These are phyloP conservation scores for Mycena vulgaris DNA, from an alignment of 768 basidiomycete genomes.

Conservation along the genomic window DNA sequence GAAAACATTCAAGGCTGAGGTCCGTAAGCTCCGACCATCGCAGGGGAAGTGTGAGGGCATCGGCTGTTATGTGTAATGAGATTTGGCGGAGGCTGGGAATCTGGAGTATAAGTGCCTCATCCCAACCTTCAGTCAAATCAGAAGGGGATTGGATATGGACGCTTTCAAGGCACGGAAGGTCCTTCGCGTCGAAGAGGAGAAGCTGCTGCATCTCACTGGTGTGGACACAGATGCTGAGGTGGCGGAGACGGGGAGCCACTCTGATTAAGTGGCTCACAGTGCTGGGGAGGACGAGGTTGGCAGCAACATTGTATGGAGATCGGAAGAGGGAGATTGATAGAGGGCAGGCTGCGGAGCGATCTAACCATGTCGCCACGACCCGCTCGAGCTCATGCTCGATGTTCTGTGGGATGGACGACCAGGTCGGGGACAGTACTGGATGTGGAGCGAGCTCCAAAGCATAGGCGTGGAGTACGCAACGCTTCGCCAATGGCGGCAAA, in stretches of 20 bases:
- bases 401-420: not conserved
- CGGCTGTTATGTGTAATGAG: not conserved
- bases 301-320: too few relatives aligned
- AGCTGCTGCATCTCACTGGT: not conserved
- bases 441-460: slow-evolving; percentile 25
- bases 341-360: not conserved
- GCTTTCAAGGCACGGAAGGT: not conserved
- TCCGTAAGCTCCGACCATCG: slow-evolving; percentile 15
- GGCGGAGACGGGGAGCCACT: not conserved
- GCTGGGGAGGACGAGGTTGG: not conserved
- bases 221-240: not conserved
- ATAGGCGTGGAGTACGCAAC: slow-evolving; percentile 17
- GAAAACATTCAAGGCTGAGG: not conserved
- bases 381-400: not conserved
- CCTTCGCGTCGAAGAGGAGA: not conserved
- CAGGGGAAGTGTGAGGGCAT: not conserved
- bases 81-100: not conserved
- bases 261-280: not conserved
- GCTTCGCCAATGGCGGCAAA: slow-evolving; percentile 12
- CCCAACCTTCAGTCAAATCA: not conserved
- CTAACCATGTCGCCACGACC: not conserved
- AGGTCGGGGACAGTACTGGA: not conserved
- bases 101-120: not conserved
- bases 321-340: slow-evolving; percentile 6
- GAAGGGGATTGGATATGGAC: not conserved